Base-by-base conservation (phyloP, 306 rosid genomes). In the Bauhinia variegata region DNA sequence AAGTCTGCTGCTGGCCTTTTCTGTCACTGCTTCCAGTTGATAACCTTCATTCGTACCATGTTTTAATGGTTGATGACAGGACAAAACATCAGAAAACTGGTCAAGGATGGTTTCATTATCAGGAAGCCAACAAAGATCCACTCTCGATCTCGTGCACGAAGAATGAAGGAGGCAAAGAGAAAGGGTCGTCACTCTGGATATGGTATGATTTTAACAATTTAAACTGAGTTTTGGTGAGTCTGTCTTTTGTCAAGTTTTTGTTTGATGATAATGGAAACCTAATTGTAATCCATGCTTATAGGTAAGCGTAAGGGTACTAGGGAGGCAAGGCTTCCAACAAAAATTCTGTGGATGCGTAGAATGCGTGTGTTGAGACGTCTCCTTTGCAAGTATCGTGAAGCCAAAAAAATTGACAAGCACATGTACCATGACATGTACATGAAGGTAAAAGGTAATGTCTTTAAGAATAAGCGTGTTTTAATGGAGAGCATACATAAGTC, bases 271-370 rank as follows among this genome's bases (percentile, higher is more conserved):
- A n/a, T n/a, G n/a, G n/a, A n/a, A 3, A 28, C 43, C 11, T 1
- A n/a, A 39, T 1, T 7, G 5, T 28, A 12, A 10, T 49, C 5
- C 19, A 12, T n/a, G 18, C 34, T 23, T 65, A 37, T 23, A 83
- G 88, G 88, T 83, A 83, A 83, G 81, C 88, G 85, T 2, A 80
- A 67, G 88, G 88, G 88, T 69, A 83, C 88, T 33, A 72, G 88
- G 59, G 88, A 83, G 79, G 88, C 88, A 49, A 73, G 88, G 74
- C 75, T 83, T 63, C 88, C 88, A 7, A 83, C 88, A 33, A 83
- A 83, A 58, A 33, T 83, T 51, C 82, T 83, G 5, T 83, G 88
- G 88, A 83, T 83, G 88, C 77, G 85, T 57, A 80, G 88, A 23
- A 74, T 83, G 78, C 80, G 83, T 9, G 86, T 81, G 0, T 70